These are phyloP conservation scores for Tuber magnatum DNA, from an alignment of 495 filamentous ascomycete genomes.

Conservation along the genomic window DNA sequence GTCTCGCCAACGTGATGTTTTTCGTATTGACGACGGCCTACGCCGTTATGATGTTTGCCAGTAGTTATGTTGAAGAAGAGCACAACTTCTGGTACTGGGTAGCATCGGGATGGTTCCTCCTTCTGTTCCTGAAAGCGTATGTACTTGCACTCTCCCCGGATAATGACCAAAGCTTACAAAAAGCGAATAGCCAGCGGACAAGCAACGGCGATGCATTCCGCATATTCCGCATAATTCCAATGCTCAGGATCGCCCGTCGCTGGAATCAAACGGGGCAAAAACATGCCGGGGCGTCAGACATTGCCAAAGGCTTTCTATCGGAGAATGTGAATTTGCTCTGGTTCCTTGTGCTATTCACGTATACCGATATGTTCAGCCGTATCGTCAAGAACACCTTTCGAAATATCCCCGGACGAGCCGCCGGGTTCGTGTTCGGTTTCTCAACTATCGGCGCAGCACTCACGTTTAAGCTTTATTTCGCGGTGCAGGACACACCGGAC, in stretches of 20 bases:
- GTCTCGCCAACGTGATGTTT: slow-evolving; percentile 38
- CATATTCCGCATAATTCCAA: slow-evolving; percentile 41
- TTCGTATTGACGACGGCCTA: slow-evolving; percentile 53
- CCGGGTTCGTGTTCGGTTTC: slow-evolving; percentile 80
- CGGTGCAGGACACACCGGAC: slow-evolving; percentile 73
- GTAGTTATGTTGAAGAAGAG: slow-evolving; percentile 95
- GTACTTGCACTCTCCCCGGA: background rate
- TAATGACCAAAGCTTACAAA: background rate
- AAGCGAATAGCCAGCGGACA: background rate
- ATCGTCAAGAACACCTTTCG: slow-evolving; percentile 40
- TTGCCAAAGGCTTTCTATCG: slow-evolving; percentile 61
- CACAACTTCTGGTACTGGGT: slow-evolving; percentile 98
- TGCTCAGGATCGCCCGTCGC: slow-evolving; percentile 50
- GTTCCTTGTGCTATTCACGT: slow-evolving; percentile 63
- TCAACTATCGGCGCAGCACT: slow-evolving; percentile 51
- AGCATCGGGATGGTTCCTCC: slow-evolving; percentile 66
- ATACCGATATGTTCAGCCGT: slow-evolving; percentile 48
- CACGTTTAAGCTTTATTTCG: slow-evolving; percentile 36
- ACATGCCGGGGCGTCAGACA: slow-evolving; percentile 77
- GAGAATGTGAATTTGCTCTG: slow-evolving; percentile 60
- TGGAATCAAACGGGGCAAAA: slow-evolving; percentile 99
- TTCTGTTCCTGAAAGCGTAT: slow-evolving; percentile 53
- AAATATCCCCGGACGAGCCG: slow-evolving; percentile 31
- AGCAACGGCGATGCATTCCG: background rate
- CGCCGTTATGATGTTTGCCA: slow-evolving; percentile 89